Base-by-base conservation (phyloP, 768 basidiomycete species). In the Mycena pura region DNA sequence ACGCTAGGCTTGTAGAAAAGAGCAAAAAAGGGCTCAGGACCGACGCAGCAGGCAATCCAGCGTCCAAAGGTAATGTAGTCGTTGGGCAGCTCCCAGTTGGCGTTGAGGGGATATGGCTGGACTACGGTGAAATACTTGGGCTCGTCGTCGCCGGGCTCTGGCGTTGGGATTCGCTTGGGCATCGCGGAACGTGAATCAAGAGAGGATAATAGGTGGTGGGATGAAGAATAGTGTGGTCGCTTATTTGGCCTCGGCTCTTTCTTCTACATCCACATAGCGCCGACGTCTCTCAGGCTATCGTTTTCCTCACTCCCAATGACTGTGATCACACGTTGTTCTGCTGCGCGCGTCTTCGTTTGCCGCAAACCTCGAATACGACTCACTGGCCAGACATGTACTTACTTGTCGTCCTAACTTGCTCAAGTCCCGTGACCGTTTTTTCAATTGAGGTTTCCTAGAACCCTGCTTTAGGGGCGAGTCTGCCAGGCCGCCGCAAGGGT, bases 1-100 rank as follows among this genome's bases (percentile, higher is more conserved):
- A 82, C 84, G 51, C 70, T 80, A 11, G 83, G 82, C 57, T 82
- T 84, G 58, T 82, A 74, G 58, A 80, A 78, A 11, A 85, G 72
- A n/a, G 77, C 78, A 61, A 76, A 72, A 39, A 84, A 63, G 7
- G 76, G 69, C 5, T 76, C 64, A 5, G 64, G 57, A 2, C 78
- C 81, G 22, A 83, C 74, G 47, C 76, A 75, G 27, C 77, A 74
- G 6, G 82, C 82, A 39, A 85, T 73, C 84, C 84, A 86, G 59
- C 72, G 76, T 31, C 76, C 76, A 60, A 81, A 82, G 5, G 68
- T 67, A 27, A 74, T 76, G 29, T 74, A 77, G 64, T 84, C 80
- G 6, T 70, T 65, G 6, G 71, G 63, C 5, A 80, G 57, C 52
- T 80, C 77, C 77, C 78, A 82, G 64, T 83, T 79, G 3, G 77